Conservation (phyloP, 2,329 filamentous ascomycete species). For the Aspergillus quadricinctus region DNA sequence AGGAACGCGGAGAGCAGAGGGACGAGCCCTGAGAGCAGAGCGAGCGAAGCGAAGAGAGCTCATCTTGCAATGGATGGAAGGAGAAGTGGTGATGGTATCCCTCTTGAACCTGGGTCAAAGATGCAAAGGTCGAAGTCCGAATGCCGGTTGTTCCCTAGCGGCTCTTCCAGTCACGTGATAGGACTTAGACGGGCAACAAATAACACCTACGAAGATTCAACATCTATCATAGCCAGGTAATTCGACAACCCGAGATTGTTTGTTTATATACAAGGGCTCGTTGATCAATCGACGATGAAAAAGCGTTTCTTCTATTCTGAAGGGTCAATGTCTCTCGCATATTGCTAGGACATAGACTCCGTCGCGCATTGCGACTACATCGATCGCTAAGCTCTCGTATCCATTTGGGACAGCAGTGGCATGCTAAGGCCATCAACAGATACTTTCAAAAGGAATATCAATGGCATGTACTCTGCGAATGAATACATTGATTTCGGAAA, state of each 20-base stretch:
- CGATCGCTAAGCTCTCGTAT: neutral
- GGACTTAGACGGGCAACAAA: neutral
- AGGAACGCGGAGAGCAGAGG: constrained; percentile 69
- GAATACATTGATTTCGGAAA: neutral
- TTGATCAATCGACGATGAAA: neutral
- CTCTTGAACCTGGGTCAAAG: constrained; percentile 32
- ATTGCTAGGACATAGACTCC: neutral
- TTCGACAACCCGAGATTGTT: neutral
- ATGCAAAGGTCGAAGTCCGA: constrained; percentile 37
- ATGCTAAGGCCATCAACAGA: neutral
- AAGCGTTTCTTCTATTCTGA: neutral
- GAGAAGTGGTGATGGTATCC: constrained; percentile 30
- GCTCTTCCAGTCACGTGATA: constrained; percentile 26
- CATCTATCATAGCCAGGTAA: neutral
- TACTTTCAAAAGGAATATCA: neutral
- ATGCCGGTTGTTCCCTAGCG: constrained; percentile 39
- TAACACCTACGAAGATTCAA: neutral
- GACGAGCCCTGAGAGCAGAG: constrained; percentile 78
- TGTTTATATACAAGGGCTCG: neutral
- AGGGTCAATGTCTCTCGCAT: neutral
- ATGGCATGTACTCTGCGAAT: neutral
- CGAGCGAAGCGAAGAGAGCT: constrained; percentile 92
- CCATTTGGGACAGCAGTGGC: neutral
- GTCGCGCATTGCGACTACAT: neutral
- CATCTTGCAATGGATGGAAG: constrained; percentile 55